Base-by-base conservation (phyloP, 352 stramenopile genomes). In the Phytophthora hybrid region DNA sequence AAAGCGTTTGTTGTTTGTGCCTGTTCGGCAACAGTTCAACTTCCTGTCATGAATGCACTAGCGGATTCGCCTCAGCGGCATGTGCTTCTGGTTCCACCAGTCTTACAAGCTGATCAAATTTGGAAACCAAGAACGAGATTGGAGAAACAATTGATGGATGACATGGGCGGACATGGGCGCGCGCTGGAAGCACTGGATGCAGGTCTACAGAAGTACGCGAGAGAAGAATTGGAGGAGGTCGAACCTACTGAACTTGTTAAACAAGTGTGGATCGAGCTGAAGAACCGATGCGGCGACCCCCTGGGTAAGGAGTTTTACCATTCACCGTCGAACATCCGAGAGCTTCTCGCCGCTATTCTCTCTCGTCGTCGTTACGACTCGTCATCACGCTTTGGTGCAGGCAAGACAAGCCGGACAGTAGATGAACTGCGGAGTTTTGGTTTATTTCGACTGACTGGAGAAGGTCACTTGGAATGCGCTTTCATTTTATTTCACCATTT, bases 101-200 rank as follows among this genome's bases (percentile, higher is more conserved):
- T 44, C 37, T 44, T 37, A 8, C 37, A 53, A 53, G 49, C 13
- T 37, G 37, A 31, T 7, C 29, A 31, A 31, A 31, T 31, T 7
- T 31, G 29, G 29, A 31, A 31, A 31, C 29, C 55, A 31, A 51
- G 32, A n/a, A 72, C 62, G 56, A 64, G 51, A 47, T 58, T 74
- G 5, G 72, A 69, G 31, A 60, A 58, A 19, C 67, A 72, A 21
- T 73, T 79, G 52, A 67, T 76, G 67, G 72, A 79, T 32, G 72
- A 79, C 67, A 79, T 79, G 56, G 66, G 59, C 62, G 72, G 72
- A 1, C 72, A 76, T 60, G 66, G 61, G 16, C 46, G 63, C 69
- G 74, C 74, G 1, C 60, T 80, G 29, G 74, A 80, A 31, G 32
- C 26, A 26, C 32, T 72, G 11, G 9, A 68, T 5, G 16, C 21